Percentiles rank a stretch among this genome's conserved stretches.
phyloP scores from a whole-genome alignment of 176 grass and related monocot species.

The Puya raimondii region DNA sequence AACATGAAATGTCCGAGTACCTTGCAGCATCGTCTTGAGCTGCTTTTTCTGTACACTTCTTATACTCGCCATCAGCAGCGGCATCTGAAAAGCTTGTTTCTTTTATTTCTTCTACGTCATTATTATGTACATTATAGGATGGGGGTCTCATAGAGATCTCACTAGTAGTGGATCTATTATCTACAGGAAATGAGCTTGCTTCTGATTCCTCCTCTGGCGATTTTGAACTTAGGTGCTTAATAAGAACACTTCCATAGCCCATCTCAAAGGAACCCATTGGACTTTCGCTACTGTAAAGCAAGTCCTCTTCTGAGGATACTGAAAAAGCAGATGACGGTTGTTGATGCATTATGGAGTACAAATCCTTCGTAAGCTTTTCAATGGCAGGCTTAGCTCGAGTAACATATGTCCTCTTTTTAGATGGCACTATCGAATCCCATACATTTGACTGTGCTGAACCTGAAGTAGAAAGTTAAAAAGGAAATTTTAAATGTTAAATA shows the following conservation, averaged over 20 bases:
- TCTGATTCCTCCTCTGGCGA: conserved; percentile 80
- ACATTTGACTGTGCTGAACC: conserved; percentile 35
- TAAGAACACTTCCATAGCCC: conserved; percentile 77
- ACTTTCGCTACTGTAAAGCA: conserved; percentile 63
- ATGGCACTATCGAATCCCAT: conserved; percentile 25
- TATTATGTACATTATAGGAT: conserved; percentile 37
- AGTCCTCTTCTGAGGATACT: conserved; percentile 32
- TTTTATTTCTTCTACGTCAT: conserved; percentile 39
- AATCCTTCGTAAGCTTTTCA: conserved; percentile 39
- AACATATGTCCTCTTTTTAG: conserved; percentile 33
- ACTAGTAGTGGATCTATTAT: conserved; percentile 57
- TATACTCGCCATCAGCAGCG: conserved; percentile 11
- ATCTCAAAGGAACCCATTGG: conserved; percentile 69
- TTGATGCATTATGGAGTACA: conserved; percentile 38
- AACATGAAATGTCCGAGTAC: conserved; percentile 12
- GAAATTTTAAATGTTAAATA: neutral
- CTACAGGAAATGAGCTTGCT: conserved; percentile 73
- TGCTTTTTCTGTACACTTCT: conserved; percentile 17
- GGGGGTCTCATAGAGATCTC: conserved; percentile 40
- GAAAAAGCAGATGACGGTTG: conserved; percentile 29
- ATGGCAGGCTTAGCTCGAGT: conserved; percentile 23
- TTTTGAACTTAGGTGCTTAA: conserved; percentile 62
- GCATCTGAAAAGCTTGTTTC: conserved; percentile 23
- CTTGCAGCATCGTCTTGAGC: conserved; percentile 29
- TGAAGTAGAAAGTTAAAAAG: conserved; percentile 14